Conservation (phyloP, 345 rosid genomes). For the Populus simonii region DNA sequence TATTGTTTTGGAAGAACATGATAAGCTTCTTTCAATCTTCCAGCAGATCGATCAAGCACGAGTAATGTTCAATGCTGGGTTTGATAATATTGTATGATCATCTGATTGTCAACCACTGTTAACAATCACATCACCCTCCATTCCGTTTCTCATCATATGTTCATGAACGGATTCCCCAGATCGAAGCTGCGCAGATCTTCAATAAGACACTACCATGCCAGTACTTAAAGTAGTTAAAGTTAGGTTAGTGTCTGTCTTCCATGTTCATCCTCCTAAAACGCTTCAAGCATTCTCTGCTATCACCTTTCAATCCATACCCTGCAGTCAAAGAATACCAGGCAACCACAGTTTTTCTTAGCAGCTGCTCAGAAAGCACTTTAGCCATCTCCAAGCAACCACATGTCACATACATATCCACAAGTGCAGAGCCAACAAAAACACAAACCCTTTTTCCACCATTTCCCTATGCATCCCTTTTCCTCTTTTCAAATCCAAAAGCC, state of each 20-base stretch:
- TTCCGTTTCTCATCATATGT: slow-evolving; percentile 39
- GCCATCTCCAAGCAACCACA: slow-evolving; percentile 62
- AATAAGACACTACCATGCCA: slow-evolving; percentile 49
- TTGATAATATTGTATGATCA: no score
- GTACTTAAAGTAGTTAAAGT: slow-evolving; percentile 53
- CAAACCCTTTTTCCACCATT: slow-evolving; percentile 28
- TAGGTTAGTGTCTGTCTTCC: slow-evolving; percentile 44
- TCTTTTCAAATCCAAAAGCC: slow-evolving; percentile 58
- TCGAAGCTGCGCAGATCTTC: slow-evolving; percentile 50
- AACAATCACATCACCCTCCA: slow-evolving; percentile 38
- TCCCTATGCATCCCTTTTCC: slow-evolving; percentile 59
- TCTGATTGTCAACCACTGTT: slow-evolving; percentile 28
- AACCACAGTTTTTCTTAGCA: slow-evolving; percentile 42
- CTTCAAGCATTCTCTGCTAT: slow-evolving; percentile 50
- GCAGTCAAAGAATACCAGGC: slow-evolving; percentile 69
- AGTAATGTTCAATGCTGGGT: no score
- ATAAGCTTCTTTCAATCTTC: slow-evolving; percentile 48
- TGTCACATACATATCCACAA: slow-evolving; percentile 71
- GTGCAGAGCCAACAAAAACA: slow-evolving; percentile 52
- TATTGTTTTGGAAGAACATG: slow-evolving; percentile 34
- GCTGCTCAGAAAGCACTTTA: slow-evolving; percentile 46
- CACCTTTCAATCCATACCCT: slow-evolving; percentile 42
- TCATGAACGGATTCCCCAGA: slow-evolving; percentile 58
- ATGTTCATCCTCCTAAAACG: slow-evolving; percentile 49
- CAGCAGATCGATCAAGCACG: slow-evolving; percentile 44